Evolutionary conservation across 139 green algal genomes (phyloP), one percentile per base, ranked within the genome.

Genomic region (Auxenochlorella protothecoides): DNA sequence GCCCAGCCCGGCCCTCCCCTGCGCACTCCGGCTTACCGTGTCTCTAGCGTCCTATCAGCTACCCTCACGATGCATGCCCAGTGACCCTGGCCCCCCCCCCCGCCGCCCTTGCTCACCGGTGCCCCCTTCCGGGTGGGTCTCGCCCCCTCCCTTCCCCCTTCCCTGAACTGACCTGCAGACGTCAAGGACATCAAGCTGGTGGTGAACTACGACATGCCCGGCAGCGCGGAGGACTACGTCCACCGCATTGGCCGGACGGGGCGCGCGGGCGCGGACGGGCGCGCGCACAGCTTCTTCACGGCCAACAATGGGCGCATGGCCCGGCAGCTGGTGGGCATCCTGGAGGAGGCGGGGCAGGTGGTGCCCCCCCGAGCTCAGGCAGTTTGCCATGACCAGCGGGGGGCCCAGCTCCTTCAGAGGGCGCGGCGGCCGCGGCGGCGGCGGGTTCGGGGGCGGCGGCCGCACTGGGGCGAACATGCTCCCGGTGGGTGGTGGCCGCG

Each of bases 111-210:
- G 27, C 27, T 44, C 27, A 44, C 27, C 27, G 27, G 27, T 44
- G 27, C 27, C 27, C 27, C 27, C 27, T 44, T 44, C 27, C 27
- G 27, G 27, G 27, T 44, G 27, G 27, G 27, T 44, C 27, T 44
- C 27, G 27, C 27, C 9, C 71, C 44, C 13, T 63, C 16, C 9
- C 44, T 62, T 44, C 27, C 5, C n/a, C 27, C 61, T 12, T 59
- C 27, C 63, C 56, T 65, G 69, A 74, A 51, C 15, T 71, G 67
- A 61, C 60, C 11, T 73, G 71, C 85, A 96, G 91, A 96, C 79
- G 88, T 96, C 53, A 96, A 95, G 78, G 89, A 97, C 76, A 90
- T 97, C 78, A 93, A 94, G 81, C 70, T 87, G 4, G 90, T 96
- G 51, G 78, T 94, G 63, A 96, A 96, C 80, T 96, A 91, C 76